A percentile compares a stretch with the other conserved stretches of the same genome.
Evolutionary conservation across 345 rosid species (phyloP).

Genomic region (Linum tenue): DNA sequence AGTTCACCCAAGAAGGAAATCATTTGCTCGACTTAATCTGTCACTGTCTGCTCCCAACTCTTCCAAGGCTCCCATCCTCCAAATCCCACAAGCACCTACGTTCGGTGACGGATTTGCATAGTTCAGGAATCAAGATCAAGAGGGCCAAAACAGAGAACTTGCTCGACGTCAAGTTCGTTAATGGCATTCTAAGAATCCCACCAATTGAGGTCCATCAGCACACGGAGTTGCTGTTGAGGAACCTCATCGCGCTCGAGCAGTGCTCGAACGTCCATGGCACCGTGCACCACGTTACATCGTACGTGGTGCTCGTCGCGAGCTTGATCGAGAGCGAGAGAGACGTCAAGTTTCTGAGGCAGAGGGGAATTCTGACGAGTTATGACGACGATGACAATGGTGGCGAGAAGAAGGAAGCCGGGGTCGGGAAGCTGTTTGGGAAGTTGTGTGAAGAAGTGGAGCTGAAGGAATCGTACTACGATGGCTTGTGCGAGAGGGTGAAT

Average conservation of each 20-base stretch:
- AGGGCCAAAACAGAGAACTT: conserved; percentile 23
- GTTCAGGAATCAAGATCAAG: conserved; percentile 27
- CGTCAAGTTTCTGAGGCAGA: conserved; percentile 20
- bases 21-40: conserved; percentile 44
- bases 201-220: conserved; percentile 18
- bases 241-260: conserved; percentile 39
- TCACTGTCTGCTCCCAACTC: conserved; percentile 39
- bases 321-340: conserved; percentile 25
- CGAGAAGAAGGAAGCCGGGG: conserved; percentile 2
- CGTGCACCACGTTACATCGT: conserved; percentile 32
- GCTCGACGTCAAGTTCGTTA: conserved; percentile 30
- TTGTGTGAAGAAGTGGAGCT: conserved; percentile 17
- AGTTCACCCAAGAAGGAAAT: conserved; percentile 41
- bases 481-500: conserved; percentile 31
- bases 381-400: not conserved
- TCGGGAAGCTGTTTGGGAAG: conserved; percentile 20
- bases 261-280: conserved; percentile 6
- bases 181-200: conserved; percentile 38
- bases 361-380: conserved; percentile 20
- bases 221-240: conserved; percentile 40
- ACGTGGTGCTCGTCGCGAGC: conserved; percentile 29
- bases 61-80: conserved; percentile 11
- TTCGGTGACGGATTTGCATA: conserved; percentile 19
- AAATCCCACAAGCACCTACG: not conserved
- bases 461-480: conserved; percentile 31